Evolutionary conservation across 371 early-diverging fungal genomes (phyloP), one percentile per base, ranked within the genome.

Genomic region (Amoeboaphelidium occidentale): DNA sequence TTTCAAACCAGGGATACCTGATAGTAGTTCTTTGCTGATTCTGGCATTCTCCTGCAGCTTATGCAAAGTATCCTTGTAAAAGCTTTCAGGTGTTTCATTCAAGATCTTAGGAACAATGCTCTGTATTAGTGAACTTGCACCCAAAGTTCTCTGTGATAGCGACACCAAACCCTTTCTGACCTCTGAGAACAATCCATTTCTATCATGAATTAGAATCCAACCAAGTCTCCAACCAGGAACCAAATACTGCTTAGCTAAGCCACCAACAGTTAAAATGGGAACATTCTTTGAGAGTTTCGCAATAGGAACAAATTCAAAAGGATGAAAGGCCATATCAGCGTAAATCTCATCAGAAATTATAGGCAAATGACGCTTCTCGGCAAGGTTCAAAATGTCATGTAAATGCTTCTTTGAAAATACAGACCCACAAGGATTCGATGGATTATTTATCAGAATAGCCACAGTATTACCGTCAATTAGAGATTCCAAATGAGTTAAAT

Each of bases 271-370:
- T 42, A 90, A 62, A 27, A 90, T 66, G 6, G 90, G 90, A 1
- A 90, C 84, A 1, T 73, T 74, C 23, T 60, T 62, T 6, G 83
- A 78, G 46, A 89, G 60, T 1, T 75, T 62, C 12, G 86, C 83
- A 51, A 79, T 63, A 12, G 82, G 73, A 45, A 64, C 68, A 55
- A 82, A 84, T 13, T 53, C 10, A 23, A 23, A 50, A 48, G 56
- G 61, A 56, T 41, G 13, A 49, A 61, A 58, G 25, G 59, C 60
- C 64, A 90, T 74, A 58, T 84, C 86, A 49, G 80, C 78, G 56
- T 90, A 90, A 52, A 90, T 90, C 59, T 90, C 90, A 55, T 88
- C 90, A 4, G 85, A 70, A 53, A 90, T 83, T 20, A 88, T 67
- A 41, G 88, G 87, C 23, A 90, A 55, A 55, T 70, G 69, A 58